phyloP scores from a whole-genome alignment of 1,139 yeast genomes.

The Candida sanyaensis region DNA sequence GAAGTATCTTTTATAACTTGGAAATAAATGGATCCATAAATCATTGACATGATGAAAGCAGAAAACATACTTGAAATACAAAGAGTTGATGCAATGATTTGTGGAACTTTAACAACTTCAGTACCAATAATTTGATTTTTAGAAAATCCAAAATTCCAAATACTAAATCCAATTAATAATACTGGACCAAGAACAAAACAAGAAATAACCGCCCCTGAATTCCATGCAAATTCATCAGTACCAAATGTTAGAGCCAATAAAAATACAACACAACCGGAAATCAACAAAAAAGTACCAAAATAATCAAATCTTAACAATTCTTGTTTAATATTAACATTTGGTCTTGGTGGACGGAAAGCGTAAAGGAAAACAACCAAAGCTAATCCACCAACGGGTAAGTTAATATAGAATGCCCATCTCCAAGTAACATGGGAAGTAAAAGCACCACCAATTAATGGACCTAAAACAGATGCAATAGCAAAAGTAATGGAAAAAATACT shows the following conservation, averaged over 20 bases:
- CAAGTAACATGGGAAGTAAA: slow-evolving; percentile 50
- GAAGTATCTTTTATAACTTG: slow-evolving; percentile 34
- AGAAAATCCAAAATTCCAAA: slow-evolving; percentile 30
- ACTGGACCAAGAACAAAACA: slow-evolving; percentile 49
- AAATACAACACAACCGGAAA: slow-evolving; percentile 44
- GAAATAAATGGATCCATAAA: slow-evolving; percentile 38
- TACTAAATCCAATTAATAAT: slow-evolving; percentile 18
- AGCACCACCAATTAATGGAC: slow-evolving; percentile 59
- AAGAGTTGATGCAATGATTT: slow-evolving; percentile 25
- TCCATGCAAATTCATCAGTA: slow-evolving; percentile 52
- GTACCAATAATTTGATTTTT: slow-evolving; percentile 30
- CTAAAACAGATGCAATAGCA: slow-evolving; percentile 51
- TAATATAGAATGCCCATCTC: slow-evolving; percentile 79
- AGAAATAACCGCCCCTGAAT: slow-evolving; percentile 47
- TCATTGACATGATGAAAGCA: slow-evolving; percentile 25
- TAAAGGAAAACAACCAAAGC: slow-evolving; percentile 27
- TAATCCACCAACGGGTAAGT: slow-evolving; percentile 40
- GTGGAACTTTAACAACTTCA: slow-evolving; percentile 24
- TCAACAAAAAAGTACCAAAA: slow-evolving; percentile 46
- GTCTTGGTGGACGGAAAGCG: slow-evolving; percentile 35
- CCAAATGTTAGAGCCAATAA: slow-evolving; percentile 45
- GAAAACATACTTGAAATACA: slow-evolving; percentile 23
- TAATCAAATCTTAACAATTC: slow-evolving; percentile 49
- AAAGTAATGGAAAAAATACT: slow-evolving; percentile 44
- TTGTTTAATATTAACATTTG: slow-evolving; percentile 23